Base-by-base conservation (phyloP, 2,329 filamentous ascomycete species). In the Pseudogymnoascus sp. region DNA sequence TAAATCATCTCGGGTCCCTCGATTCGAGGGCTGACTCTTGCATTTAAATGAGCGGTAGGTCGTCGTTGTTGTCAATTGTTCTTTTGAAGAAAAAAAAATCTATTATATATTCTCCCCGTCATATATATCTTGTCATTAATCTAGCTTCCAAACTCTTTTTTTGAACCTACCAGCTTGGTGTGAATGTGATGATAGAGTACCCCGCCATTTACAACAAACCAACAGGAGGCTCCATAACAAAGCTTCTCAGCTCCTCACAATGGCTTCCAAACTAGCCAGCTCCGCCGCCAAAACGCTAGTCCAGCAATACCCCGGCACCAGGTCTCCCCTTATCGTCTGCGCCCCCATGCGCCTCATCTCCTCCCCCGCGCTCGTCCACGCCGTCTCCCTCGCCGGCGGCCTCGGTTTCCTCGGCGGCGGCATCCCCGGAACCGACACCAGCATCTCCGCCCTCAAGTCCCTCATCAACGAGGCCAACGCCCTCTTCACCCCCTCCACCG, bases 321-420 rank as follows among this genome's bases (percentile, higher is more conserved):
- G 77, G 36, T 68, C 74, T 1, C 87, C 86, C 5, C 74, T 89
- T 19, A 79, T 91, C 31, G 77, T 81, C 53, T 78, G 79, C 38
- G 88, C 87, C 1, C 89, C 89, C 0, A 91, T 92, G 88, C 82
- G 86, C 53, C 78, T 85, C 36, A 83, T 90, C 80, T 68, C 79
- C 73, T 70, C 81, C 72, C 65, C 79, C 71, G 68, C 75, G 0
- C 79, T 91, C 2, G 85, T 87, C 2, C 76, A 85, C 33, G 81
- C 84, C 47, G 80, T 90, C 13, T 85, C 83, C 1, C 75, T 75
- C 68, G 81, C 83, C 33, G 80, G 81, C 4, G 81, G 80, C 3
- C 65, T 83, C 1, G 83, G 79, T 10, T 81, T 80, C 67, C 74
- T 80, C 53, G 79, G 76, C 1, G 76, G 75, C 0, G 70, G 76